Evolutionary conservation across 129 eudicot genomes (phyloP).

Genomic region (Tagetes patula): DNA sequence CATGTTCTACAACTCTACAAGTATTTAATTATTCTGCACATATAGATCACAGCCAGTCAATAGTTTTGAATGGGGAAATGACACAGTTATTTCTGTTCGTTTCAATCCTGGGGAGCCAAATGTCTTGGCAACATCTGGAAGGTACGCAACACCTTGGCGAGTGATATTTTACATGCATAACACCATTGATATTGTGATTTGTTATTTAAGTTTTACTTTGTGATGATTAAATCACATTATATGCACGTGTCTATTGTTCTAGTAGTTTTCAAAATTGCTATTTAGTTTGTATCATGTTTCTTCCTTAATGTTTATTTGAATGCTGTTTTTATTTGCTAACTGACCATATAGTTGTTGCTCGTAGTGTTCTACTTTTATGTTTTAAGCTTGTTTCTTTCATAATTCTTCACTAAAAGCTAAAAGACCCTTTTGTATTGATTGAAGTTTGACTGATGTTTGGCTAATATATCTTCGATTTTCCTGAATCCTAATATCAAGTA

Average conservation of each 20-base stretch:
- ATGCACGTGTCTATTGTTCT: background rate
- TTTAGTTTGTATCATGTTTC: background rate
- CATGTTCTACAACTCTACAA: background rate
- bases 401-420: background rate
- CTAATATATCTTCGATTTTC: too few relatives aligned
- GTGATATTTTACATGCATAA: background rate
- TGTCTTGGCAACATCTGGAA: conserved; percentile 80
- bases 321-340: background rate
- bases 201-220: background rate
- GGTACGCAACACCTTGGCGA: conserved; percentile 35
- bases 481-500: too few relatives aligned
- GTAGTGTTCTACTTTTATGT: background rate
- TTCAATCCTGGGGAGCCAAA: conserved; percentile 97
- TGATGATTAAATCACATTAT: background rate
- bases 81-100: conserved; percentile 76
- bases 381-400: background rate
- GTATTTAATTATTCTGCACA: background rate
- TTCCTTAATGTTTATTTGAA: background rate
- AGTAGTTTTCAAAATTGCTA: background rate
- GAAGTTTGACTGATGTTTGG: too few relatives aligned
- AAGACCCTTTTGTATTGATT: background rate
- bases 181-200: background rate
- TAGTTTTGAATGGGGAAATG: conserved; percentile 80
- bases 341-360: background rate
- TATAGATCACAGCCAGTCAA: conserved; percentile 87